These are phyloP conservation scores for Yarrowia sp. DNA, from an alignment of 805 yeast genomes.

Conservation along the genomic window DNA sequence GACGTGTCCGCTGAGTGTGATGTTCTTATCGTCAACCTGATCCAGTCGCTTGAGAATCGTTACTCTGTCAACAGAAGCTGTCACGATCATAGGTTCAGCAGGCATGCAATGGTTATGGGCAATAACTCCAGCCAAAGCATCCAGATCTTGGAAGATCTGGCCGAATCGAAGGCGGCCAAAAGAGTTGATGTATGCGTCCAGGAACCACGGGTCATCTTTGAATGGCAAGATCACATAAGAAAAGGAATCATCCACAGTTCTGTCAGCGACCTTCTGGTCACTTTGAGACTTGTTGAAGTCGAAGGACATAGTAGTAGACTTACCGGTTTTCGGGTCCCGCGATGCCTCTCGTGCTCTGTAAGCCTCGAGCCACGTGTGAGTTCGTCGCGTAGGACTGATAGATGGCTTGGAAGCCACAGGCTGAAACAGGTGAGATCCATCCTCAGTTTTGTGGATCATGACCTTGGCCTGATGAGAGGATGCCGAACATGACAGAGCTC, in stretches of 20 bases:
- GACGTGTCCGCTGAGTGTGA: constrained; percentile 86
- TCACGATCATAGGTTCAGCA: constrained; percentile 90
- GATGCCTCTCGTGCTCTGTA: constrained; percentile 79
- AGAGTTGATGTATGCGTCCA: constrained; percentile 88
- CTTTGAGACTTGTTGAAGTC: constrained; percentile 61
- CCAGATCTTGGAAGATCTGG: constrained; percentile 91
- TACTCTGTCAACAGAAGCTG: constrained; percentile 93
- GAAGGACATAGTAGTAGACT: constrained; percentile 53
- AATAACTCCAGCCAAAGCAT: constrained; percentile 91
- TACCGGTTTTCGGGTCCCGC: constrained; percentile 60
- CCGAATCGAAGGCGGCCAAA: constrained; percentile 93
- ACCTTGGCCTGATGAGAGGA: constrained; percentile 10
- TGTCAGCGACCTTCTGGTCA: constrained; percentile 71
- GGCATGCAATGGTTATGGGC: constrained; percentile 95
- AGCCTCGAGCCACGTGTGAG: constrained; percentile 88
- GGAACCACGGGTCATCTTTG: constrained; percentile 78
- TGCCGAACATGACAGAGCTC: constrained; percentile 5
- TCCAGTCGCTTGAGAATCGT: constrained; percentile 85
- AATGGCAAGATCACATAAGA: constrained; percentile 67
- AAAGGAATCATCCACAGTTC: constrained; percentile 75
- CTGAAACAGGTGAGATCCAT: constrained; percentile 45
- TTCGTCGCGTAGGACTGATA: constrained; percentile 52
- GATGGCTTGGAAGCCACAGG: constrained; percentile 49
- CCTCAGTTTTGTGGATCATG: constrained; percentile 31
- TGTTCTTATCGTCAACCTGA: constrained; percentile 74